Base-by-base conservation (phyloP, 805 yeast species). In the Candida andamanensis region DNA sequence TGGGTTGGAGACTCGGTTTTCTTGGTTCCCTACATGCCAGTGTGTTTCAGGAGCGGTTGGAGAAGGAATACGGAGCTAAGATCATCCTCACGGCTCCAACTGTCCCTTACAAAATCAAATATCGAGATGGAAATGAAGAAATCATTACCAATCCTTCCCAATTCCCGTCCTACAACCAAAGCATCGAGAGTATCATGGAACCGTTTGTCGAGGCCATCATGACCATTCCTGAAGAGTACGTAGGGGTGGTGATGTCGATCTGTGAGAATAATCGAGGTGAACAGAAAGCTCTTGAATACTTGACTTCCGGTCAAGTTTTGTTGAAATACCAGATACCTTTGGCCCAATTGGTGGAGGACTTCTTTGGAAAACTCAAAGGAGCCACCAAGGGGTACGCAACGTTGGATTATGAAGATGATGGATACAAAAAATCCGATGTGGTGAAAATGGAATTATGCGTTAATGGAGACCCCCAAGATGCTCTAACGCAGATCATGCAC, bases 1-100 rank as follows among this genome's bases (percentile, higher is more conserved):
- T 89, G 49, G 98, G 98, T 21, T 90, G 98, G 98, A 76, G 97
- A 56, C 61, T 90, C 21, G 98, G 98, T 1, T 90, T 90, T 52
- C 61, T 90, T 18, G 98, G 98, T 0, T 85, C 97, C 0, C 60
- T 90, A 20, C 98, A 90, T 63, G 97, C 97, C 1, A 81, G 95
- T 7, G 97, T 90, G 1, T 90, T 90, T 58, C 82, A 83, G 47
- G 97, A 92, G 47, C 66, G 98, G 30, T 64, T 90, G 36, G 95
- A 87, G 46, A 85, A 84, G 41, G 98, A 90, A 54, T 89, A 92
- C 50, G 97, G 97, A 5, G 87, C 95, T 1, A 80, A 85, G 39
- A 72, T 90, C 41, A 86, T 90, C 39, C 78, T 90, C 37, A 92
- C 97, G 0, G 89, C 95, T 7, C 97, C 98, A 1, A 89, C 97